These are phyloP conservation scores for Neurospora tetraspora DNA, from an alignment of 495 filamentous ascomycete species.

Conservation along the genomic window DNA sequence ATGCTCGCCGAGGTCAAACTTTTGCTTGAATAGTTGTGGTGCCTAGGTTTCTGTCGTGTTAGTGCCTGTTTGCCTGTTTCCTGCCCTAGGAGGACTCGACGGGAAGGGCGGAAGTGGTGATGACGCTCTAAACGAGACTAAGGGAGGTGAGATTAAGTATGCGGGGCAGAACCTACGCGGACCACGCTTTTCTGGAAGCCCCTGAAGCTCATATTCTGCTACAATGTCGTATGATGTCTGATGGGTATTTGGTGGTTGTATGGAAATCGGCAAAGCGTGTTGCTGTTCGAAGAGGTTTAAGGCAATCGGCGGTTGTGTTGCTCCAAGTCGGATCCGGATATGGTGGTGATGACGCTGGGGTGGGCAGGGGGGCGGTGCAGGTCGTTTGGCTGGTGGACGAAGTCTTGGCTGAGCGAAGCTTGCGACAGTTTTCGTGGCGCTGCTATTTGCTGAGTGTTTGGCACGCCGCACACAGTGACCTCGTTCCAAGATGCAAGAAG, in stretches of 20 bases:
- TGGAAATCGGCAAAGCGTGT: neutral
- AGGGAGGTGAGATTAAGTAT: neutral
- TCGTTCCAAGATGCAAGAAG: too few species aligned
- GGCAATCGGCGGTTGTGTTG: neutral
- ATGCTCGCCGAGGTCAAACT: constrained; percentile 89
- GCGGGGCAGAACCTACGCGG: constrained; percentile 46
- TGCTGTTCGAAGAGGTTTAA: neutral
- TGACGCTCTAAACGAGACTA: neutral
- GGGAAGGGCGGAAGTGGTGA: neutral
- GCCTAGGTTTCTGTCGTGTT: constrained; percentile 40
- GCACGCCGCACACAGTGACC: neutral
- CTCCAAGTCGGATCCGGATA: neutral
- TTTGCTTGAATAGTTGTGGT: constrained; percentile 81
- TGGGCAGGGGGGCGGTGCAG: neutral
- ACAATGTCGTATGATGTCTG: neutral
- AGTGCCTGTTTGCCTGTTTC: neutral
- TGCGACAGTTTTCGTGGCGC: neutral
- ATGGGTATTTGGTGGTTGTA: neutral
- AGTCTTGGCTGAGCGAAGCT: neutral
- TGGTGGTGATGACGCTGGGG: neutral
- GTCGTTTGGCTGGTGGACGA: neutral
- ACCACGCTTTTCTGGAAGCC: constrained; percentile 84
- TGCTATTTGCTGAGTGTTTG: neutral
- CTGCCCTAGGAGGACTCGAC: neutral
- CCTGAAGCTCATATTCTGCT: constrained; percentile 78